These are phyloP conservation scores for Schizopora paradoxa DNA, from an alignment of 1,284 basidiomycete genomes.

Conservation along the genomic window DNA sequence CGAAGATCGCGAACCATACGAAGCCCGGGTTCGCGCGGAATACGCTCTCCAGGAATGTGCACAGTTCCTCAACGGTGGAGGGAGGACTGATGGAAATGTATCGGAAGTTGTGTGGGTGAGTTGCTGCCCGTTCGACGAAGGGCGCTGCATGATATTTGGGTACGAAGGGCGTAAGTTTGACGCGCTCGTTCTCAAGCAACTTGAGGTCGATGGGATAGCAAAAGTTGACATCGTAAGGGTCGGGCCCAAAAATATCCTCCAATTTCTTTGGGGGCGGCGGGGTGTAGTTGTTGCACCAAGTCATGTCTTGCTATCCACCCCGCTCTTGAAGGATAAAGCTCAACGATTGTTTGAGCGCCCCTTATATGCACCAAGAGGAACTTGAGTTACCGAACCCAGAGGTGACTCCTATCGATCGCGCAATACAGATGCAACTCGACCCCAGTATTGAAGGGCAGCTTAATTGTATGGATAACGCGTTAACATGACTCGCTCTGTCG, in stretches of 20 bases:
- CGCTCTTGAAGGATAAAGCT: too few species aligned
- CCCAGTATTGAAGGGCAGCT: too few species aligned
- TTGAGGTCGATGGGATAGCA: conserved; percentile 18
- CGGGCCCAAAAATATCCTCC: conserved; percentile 15
- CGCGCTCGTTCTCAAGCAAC: conserved; percentile 32
- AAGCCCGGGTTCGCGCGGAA: conserved; percentile 17
- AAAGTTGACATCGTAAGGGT: conserved; percentile 31
- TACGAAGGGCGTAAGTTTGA: conserved; percentile 37
- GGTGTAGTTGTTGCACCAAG: conserved; percentile 1
- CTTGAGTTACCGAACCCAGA: too few species aligned
- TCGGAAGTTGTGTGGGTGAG: conserved; percentile 19
- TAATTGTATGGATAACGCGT: too few species aligned
- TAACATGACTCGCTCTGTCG: too few species aligned
- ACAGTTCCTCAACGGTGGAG: conserved; percentile 16
- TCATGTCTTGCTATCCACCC: too few species aligned
- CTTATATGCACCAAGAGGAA: too few species aligned
- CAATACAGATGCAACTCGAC: too few species aligned
- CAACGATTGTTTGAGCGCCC: too few species aligned
- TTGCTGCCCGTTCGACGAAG: conserved; percentile 23
- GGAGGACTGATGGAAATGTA: conserved; percentile 19
- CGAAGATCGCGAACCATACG: conserved; percentile 34
- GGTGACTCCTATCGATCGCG: too few species aligned
- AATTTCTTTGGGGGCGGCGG: background rate
- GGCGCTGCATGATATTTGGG: conserved; percentile 29
- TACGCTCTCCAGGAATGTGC: conserved; percentile 14